A percentile compares a stretch with the other conserved stretches of the same genome.
Conservation (phyloP, 139 green algal species). For the Coccomyxa sp. region DNA sequence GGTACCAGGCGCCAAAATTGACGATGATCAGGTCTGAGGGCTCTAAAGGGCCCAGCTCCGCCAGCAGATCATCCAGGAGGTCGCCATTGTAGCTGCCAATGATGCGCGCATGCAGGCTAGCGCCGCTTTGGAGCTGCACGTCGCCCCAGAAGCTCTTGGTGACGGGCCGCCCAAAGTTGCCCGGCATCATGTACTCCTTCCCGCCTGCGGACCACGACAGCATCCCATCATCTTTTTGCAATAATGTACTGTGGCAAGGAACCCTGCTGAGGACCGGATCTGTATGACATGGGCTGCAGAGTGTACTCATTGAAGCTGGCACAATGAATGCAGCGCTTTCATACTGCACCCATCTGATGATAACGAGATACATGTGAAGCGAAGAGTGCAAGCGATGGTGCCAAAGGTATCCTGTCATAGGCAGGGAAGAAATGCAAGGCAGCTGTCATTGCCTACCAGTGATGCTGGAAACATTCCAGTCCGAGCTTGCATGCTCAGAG, state of each 20-base stretch:
- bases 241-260: background rate
- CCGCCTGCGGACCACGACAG: background rate
- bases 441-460: background rate
- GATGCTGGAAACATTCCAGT: background rate
- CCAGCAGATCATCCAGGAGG: background rate
- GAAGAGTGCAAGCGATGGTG: background rate
- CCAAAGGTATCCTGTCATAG: background rate
- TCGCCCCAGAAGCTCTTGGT: background rate
- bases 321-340: no score
- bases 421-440: background rate
- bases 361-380: background rate
- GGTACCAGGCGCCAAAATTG: background rate
- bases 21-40: background rate
- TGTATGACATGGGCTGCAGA: no score
- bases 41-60: background rate
- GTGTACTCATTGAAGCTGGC: no score
- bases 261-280: no score
- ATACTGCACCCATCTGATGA: no score
- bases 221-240: background rate
- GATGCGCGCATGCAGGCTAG: background rate
- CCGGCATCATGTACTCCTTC: background rate
- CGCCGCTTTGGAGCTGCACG: background rate
- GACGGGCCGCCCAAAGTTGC: background rate
- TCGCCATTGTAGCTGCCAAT: background rate
- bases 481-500: background rate